Evolutionary conservation across 1,139 yeast species (phyloP).

Genomic region (Hansenula lynferdii): DNA sequence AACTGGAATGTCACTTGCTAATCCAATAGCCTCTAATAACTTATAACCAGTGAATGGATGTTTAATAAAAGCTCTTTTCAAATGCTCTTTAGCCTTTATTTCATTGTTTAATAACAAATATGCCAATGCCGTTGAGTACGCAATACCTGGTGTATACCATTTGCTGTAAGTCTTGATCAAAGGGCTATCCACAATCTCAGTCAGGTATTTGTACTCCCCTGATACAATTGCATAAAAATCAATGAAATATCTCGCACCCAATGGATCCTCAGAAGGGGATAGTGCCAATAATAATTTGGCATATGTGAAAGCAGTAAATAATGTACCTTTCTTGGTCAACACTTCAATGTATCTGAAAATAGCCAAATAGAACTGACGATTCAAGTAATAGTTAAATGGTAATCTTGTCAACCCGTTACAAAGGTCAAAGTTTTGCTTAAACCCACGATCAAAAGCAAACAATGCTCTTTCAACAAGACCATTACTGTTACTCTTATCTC

Average conservation of each 20-base stretch:
- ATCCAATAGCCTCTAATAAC: conserved; percentile 38
- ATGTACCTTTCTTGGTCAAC: conserved; percentile 74
- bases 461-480: conserved; percentile 73
- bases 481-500: conserved; percentile 66
- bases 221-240: conserved; percentile 74
- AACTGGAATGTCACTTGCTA: conserved; percentile 18
- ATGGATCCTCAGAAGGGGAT: conserved; percentile 77
- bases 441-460: conserved; percentile 71
- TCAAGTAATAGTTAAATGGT: conserved; percentile 72
- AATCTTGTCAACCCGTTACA: conserved; percentile 59
- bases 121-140: conserved; percentile 65
- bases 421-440: conserved; percentile 44
- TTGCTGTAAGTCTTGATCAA: conserved; percentile 50
- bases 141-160: conserved; percentile 75
- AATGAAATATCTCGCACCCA: conserved; percentile 77
- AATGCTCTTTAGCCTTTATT: conserved; percentile 40
- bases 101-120: conserved; percentile 32
- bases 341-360: conserved; percentile 68
- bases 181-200: conserved; percentile 50
- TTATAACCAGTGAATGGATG: conserved; percentile 59
- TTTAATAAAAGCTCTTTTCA: conserved; percentile 45
- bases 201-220: conserved; percentile 58
- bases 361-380: conserved; percentile 73
- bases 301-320: conserved; percentile 70
- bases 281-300: conserved; percentile 65